A percentile compares a stretch with the other conserved stretches of the same genome.
Conservation (phyloP, 2,329 filamentous ascomycete genomes). For the Beauveria bassiana region DNA sequence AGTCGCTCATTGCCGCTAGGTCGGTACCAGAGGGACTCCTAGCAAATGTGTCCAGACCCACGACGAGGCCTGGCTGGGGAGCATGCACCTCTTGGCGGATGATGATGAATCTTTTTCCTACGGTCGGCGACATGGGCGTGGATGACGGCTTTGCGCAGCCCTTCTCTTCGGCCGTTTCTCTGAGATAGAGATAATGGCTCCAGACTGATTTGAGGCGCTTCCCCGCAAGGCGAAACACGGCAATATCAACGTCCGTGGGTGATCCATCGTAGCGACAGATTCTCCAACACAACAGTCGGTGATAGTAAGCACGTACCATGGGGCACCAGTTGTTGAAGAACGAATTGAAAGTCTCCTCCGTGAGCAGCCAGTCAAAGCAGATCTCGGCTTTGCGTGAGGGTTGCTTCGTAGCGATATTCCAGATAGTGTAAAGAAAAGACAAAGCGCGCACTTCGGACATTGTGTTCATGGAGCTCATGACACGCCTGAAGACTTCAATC, state of each 20-base stretch:
- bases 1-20: constrained; percentile 16
- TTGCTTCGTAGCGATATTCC: constrained; percentile 63
- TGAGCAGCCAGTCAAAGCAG: constrained; percentile 68
- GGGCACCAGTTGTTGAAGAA: constrained; percentile 94
- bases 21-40: constrained; percentile 20
- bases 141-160: constrained; percentile 59
- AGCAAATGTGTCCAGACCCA: constrained; percentile 42
- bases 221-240: constrained; percentile 58
- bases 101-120: constrained; percentile 80
- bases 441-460: constrained; percentile 83
- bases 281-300: constrained; percentile 84
- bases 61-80: constrained; percentile 39
- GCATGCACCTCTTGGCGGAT: constrained; percentile 64
- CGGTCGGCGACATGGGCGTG: constrained; percentile 75
- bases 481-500: constrained; percentile 70
- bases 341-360: constrained; percentile 66
- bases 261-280: constrained; percentile 69
- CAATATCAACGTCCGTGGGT: constrained; percentile 58
- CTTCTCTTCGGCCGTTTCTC: constrained; percentile 53
- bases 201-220: constrained; percentile 64
- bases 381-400: constrained; percentile 60
- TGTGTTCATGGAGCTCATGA: constrained; percentile 77
- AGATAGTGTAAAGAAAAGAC: constrained; percentile 72
- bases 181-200: constrained; percentile 72
- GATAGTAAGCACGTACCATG: constrained; percentile 89